A percentile compares a stretch with the other conserved stretches of the same genome.
phyloP scores from a whole-genome alignment of 2,329 filamentous ascomycete species.

The Cyphellophora europaea region DNA sequence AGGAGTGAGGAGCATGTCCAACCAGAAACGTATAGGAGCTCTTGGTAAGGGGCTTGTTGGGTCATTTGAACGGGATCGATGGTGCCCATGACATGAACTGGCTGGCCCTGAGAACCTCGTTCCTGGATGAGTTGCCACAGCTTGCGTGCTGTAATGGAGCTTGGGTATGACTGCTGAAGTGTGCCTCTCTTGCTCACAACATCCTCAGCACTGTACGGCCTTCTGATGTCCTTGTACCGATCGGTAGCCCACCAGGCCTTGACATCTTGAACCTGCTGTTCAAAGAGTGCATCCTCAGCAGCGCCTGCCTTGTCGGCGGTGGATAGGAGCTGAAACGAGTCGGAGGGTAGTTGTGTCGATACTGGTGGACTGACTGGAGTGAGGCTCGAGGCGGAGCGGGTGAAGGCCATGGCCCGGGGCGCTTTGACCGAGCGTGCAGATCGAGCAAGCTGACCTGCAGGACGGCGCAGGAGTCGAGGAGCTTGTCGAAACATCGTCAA shows the following conservation, averaged over 20 bases:
- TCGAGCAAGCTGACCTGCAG: conserved; percentile 4
- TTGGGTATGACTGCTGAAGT: conserved; percentile 78
- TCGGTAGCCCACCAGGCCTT: conserved; percentile 84
- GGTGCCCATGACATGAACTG: conserved; percentile 94
- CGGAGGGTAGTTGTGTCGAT: conserved; percentile 53
- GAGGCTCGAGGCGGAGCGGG: conserved; percentile 19
- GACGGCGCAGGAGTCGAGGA: conserved; percentile 12
- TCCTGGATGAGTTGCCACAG: conserved; percentile 82
- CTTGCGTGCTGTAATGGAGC: conserved; percentile 90
- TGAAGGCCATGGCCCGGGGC: background rate
- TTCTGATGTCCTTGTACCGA: conserved; percentile 79
- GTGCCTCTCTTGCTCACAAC: conserved; percentile 89
- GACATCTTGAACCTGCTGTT: conserved; percentile 74
- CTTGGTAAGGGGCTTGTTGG: conserved; percentile 90
- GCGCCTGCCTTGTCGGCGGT: conserved; percentile 67
- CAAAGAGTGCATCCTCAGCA: conserved; percentile 76
- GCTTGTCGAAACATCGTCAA: conserved; percentile 12
- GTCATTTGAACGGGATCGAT: conserved; percentile 99
- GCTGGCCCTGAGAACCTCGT: conserved; percentile 66
- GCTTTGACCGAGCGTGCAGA: conserved; percentile 2
- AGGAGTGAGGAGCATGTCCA: conserved; percentile 95
- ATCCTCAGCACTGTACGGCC: conserved; percentile 82
- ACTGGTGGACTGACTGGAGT: conserved; percentile 51
- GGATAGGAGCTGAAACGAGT: conserved; percentile 77
- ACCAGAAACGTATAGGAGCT: conserved; percentile 90